These are phyloP conservation scores for Aspergillus sp. DNA, from an alignment of 2,329 filamentous ascomycete genomes.

Conservation along the genomic window DNA sequence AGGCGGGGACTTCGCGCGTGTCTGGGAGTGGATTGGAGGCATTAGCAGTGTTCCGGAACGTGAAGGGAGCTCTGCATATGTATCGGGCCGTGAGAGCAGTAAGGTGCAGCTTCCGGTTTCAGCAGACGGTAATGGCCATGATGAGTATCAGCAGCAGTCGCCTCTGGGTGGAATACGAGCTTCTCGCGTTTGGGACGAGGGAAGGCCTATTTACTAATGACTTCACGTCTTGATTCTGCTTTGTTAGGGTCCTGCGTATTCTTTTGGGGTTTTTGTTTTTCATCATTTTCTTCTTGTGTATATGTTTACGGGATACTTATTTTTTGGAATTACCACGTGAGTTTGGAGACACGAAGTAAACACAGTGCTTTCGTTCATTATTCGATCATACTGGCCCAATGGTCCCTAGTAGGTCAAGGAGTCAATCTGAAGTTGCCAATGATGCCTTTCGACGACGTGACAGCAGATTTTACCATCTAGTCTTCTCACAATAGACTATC, in stretches of 20 bases:
- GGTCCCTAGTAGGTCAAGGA: too few relatives aligned
- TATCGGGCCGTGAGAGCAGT: conserved; percentile 11
- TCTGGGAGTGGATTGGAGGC: conserved; percentile 63
- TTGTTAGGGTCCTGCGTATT: conserved; percentile 1
- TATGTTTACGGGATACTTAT: too few relatives aligned
- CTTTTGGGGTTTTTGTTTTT: conserved; percentile 2
- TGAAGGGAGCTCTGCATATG: too few relatives aligned
- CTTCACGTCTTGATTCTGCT: not conserved
- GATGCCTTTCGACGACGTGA: too few relatives aligned
- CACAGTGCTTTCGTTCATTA: too few relatives aligned
- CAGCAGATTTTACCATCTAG: too few relatives aligned
- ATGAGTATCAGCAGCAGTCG: conserved; percentile 1
- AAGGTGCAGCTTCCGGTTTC: conserved; percentile 20
- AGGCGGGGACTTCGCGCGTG: conserved; percentile 49
- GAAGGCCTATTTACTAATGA: conserved; percentile 34
- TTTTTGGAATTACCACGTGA: too few relatives aligned
- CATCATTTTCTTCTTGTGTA: not conserved
- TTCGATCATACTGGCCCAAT: too few relatives aligned
- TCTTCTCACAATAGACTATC: too few relatives aligned
- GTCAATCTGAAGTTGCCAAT: too few relatives aligned
- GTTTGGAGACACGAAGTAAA: too few relatives aligned
- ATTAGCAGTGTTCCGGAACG: conserved; percentile 38
- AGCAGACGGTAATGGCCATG: conserved; percentile 12
- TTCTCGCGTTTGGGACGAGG: conserved; percentile 33
- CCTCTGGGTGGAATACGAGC: too few relatives aligned